Conservation (phyloP, 2,329 filamentous ascomycete genomes). For the Colletotrichum gigasporum region DNA sequence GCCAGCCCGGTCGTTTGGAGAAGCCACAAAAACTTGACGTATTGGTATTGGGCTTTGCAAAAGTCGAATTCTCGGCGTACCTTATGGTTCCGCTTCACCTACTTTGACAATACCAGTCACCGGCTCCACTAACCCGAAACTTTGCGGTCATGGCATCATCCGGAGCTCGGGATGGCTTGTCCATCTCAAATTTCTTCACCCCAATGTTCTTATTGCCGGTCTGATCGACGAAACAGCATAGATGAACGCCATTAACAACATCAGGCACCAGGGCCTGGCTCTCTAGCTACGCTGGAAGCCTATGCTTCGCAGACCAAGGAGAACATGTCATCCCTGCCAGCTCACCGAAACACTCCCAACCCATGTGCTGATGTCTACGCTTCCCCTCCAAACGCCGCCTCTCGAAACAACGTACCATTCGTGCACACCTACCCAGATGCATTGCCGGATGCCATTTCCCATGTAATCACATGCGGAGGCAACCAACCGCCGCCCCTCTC, state of each 20-base stretch:
- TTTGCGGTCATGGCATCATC: no score
- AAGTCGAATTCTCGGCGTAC: neutral
- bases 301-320: neutral
- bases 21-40: neutral
- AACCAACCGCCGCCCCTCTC: neutral
- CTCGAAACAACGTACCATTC: neutral
- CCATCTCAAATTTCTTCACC: no score
- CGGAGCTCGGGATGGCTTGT: no score
- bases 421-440: neutral
- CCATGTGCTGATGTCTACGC: constrained; percentile 1
- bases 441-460: neutral
- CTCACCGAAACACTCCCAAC: neutral
- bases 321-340: constrained; percentile 11
- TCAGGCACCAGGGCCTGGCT: no score
- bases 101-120: constrained; percentile 1
- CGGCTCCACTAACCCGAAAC: constrained; percentile 31
- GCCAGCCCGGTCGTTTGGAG: neutral
- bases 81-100: neutral
- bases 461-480: neutral
- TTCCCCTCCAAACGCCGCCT: neutral
- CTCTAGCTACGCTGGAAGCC: neutral
- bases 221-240: no score
- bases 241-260: no score
- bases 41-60: neutral
- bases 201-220: no score